Conservation (phyloP, 1,139 yeast genomes). For the Nadsonia starkeyi-henricii region DNA sequence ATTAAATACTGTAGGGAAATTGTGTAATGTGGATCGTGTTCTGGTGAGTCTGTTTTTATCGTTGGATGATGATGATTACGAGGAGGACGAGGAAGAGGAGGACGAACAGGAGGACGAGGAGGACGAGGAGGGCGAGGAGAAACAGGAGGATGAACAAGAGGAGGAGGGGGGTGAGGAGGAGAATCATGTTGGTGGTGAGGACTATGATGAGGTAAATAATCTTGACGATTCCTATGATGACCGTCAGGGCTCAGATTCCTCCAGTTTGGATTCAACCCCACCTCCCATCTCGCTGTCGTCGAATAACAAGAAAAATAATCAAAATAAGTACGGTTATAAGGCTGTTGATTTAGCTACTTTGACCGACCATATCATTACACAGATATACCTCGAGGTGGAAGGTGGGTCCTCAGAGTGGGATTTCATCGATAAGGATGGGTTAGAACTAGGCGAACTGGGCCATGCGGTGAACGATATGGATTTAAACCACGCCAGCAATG, state of each 20-base stretch:
- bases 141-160: too few species aligned
- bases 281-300: too few species aligned
- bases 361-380: constrained; percentile 19
- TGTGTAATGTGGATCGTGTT: background rate
- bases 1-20: background rate
- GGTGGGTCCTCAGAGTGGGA: constrained; percentile 26
- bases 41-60: background rate
- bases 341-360: too few species aligned
- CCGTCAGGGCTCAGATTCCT: too few species aligned
- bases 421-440: background rate
- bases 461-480: background rate
- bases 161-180: too few species aligned
- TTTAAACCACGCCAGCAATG: too few species aligned
- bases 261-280: too few species aligned
- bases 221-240: too few species aligned
- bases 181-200: too few species aligned
- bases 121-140: background rate
- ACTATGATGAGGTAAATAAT: too few species aligned
- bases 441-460: background rate
- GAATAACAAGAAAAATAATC: too few species aligned
- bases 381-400: constrained; percentile 20
- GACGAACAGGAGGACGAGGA: background rate
- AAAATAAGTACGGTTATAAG: too few species aligned
- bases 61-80: background rate
- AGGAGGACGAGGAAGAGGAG: background rate